Evolutionary conservation across 805 yeast genomes (phyloP), one percentile per base, ranked within the genome.

Genomic region (Wickerhamiella siamensis): DNA sequence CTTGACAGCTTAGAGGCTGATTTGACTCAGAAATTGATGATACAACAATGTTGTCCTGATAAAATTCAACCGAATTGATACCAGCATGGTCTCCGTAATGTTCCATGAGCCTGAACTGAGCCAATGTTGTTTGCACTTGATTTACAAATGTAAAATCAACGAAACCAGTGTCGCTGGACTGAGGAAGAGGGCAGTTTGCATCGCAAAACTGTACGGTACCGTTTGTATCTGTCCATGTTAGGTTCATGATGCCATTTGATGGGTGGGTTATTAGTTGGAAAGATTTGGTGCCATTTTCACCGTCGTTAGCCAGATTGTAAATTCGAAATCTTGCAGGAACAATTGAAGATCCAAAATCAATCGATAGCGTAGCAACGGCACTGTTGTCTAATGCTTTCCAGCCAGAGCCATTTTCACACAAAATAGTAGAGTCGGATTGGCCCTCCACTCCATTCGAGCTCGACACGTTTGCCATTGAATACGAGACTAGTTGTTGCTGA

Each of bases 131-230:
- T 12, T 68, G 69, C 4, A 91, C 60, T 3, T 67, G 60, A 56
- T 88, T 79, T 32, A 76, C 81, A 55, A 91, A 82, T 2, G 77
- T 76, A 62, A 83, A 91, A 45, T 87, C 95, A 54, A 81, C 88
- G 53, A 69, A 84, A n/a, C 64, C 58, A 1, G 62, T 47, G n/a
- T 53, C 45, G 15, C 47, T 36, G 26, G 45, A 45, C 22, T 67
- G 66, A 1, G 70, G 61, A 20, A 88, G 63, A 1, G 95, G 94
- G 60, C 98, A 91, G 71, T 74, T 79, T 1, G 95, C 93, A 58
- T 86, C 95, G 65, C 98, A 91, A 54, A 63, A 63, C 14, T 62
- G 56, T 3, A 70, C 39, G n/a, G 66, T 61, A 38, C 79, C 75
- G 2, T 83, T 70, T 0, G 55, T 46, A 55, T 88, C 88, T 18